Evolutionary conservation across 768 basidiomycete genomes (phyloP).

Genomic region (Neoboletus subvelutipes): DNA sequence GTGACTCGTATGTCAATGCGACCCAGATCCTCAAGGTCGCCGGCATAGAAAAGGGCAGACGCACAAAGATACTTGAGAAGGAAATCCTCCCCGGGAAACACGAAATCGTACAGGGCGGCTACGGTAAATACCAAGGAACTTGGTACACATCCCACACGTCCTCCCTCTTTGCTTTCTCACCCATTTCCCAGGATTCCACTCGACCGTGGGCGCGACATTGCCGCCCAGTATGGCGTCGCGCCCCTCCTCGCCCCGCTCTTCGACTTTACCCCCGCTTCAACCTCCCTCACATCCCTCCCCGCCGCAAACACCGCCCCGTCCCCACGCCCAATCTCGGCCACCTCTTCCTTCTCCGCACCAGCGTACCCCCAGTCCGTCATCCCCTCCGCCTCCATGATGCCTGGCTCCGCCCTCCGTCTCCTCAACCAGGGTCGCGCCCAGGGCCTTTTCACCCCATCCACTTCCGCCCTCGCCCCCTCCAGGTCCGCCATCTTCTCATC

Average conservation of each 20-base stretch:
- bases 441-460: conserved; percentile 83
- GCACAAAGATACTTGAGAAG: conserved; percentile 96
- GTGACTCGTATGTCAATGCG: conserved; percentile 96
- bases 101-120: conserved; percentile 98
- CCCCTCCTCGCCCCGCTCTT: conserved; percentile 87
- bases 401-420: conserved; percentile 79
- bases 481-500: conserved; percentile 55
- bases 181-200: conserved; percentile 79
- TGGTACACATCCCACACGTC: conserved; percentile 58
- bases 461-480: conserved; percentile 52
- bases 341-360: conserved; percentile 62
- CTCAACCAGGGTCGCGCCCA: conserved; percentile 85
- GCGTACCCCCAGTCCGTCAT: conserved; percentile 56
- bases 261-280: conserved; percentile 83
- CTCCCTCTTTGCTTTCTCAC: conserved; percentile 11
- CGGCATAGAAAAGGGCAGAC: conserved; percentile 92
- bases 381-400: conserved; percentile 83
- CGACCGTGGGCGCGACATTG: conserved; percentile 90
- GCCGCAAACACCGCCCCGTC: conserved; percentile 46
- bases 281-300: conserved; percentile 68
- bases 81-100: conserved; percentile 94
- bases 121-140: conserved; percentile 99
- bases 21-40: conserved; percentile 99
- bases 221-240: conserved; percentile 87
- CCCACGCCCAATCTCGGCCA: conserved; percentile 64